These are phyloP conservation scores for Talinum fruticosum DNA, from an alignment of 148 eudicot species.

Conservation along the genomic window DNA sequence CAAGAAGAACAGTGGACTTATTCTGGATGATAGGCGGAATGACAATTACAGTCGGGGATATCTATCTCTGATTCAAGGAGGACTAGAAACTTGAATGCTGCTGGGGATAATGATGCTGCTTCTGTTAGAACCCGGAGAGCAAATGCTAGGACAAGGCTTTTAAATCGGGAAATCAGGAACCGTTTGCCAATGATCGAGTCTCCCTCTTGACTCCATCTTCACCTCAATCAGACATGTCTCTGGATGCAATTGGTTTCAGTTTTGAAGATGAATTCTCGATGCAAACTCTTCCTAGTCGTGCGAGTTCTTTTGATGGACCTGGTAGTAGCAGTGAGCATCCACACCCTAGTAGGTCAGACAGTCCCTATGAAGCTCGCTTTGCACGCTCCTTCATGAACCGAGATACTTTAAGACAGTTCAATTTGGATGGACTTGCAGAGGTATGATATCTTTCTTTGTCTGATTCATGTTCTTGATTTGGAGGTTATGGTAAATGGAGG, in stretches of 20 bases:
- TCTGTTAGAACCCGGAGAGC: constrained; percentile 42
- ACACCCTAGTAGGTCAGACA: constrained; percentile 27
- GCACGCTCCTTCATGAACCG: constrained; percentile 43
- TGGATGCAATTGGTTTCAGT: constrained; percentile 25
- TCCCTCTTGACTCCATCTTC: constrained; percentile 24
- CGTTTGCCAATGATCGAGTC: constrained; percentile 28
- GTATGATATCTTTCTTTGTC: constrained; percentile 32
- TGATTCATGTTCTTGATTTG: neutral
- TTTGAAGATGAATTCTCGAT: constrained; percentile 28
- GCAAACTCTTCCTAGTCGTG: constrained; percentile 1
- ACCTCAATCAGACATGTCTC: constrained; percentile 33
- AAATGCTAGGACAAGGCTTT: constrained; percentile 36
- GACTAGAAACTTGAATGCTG: constrained; percentile 33
- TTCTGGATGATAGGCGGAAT: constrained; percentile 27
- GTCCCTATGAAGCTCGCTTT: constrained; percentile 40
- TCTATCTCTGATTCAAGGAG: constrained; percentile 50
- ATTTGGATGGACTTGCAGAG: constrained; percentile 78
- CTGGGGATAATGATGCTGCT: constrained; percentile 26
- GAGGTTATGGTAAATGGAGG: too few species aligned
- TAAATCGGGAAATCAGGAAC: constrained; percentile 35
- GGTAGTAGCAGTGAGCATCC: constrained; percentile 31
- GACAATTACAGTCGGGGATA: constrained; percentile 41
- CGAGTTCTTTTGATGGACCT: constrained; percentile 33
- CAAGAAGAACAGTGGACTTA: constrained; percentile 45
- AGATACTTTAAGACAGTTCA: constrained; percentile 49